A percentile compares a stretch with the other conserved stretches of the same genome.
Conservation (phyloP, 345 rosid species). For the Lepidium sativum region DNA sequence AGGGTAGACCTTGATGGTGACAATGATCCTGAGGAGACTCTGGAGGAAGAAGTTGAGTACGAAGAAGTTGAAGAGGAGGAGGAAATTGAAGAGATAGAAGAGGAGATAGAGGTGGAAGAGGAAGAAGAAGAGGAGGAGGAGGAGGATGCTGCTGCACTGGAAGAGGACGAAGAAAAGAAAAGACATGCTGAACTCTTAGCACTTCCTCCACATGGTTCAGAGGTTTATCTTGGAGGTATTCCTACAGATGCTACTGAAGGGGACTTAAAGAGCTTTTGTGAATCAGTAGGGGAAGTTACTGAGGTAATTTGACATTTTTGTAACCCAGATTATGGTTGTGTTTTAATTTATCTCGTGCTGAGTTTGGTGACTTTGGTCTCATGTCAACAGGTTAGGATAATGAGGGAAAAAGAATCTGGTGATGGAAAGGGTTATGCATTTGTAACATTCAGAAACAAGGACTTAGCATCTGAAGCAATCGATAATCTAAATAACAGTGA, state of each 20-base stretch:
- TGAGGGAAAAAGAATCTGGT: slow-evolving; percentile 77
- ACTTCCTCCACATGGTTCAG: slow-evolving; percentile 91
- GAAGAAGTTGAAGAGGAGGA: slow-evolving; percentile 75
- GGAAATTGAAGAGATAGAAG: slow-evolving; percentile 53
- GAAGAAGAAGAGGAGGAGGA: slow-evolving; percentile 39
- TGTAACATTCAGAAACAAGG: slow-evolving; percentile 72
- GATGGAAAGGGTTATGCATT: slow-evolving; percentile 82
- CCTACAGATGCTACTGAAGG: slow-evolving; percentile 66
- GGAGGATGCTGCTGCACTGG: slow-evolving; percentile 28
- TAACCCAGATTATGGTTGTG: background rate
- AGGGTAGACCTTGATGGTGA: slow-evolving; percentile 66
- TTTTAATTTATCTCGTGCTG: background rate
- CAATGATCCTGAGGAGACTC: slow-evolving; percentile 52
- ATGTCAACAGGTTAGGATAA: slow-evolving; percentile 57
- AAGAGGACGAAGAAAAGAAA: slow-evolving; percentile 50
- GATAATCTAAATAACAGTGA: slow-evolving; percentile 60
- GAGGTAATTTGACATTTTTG: slow-evolving; percentile 43
- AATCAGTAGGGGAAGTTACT: slow-evolving; percentile 72
- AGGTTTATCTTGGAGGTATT: slow-evolving; percentile 81
- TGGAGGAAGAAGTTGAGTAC: slow-evolving; percentile 78
- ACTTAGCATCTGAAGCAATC: slow-evolving; percentile 74
- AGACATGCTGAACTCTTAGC: slow-evolving; percentile 65
- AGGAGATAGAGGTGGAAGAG: slow-evolving; percentile 46
- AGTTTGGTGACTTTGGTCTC: slow-evolving; percentile 1
- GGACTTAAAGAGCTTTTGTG: slow-evolving; percentile 64